Conservation (phyloP, 306 rosid species). For the Corylus avellana region DNA sequence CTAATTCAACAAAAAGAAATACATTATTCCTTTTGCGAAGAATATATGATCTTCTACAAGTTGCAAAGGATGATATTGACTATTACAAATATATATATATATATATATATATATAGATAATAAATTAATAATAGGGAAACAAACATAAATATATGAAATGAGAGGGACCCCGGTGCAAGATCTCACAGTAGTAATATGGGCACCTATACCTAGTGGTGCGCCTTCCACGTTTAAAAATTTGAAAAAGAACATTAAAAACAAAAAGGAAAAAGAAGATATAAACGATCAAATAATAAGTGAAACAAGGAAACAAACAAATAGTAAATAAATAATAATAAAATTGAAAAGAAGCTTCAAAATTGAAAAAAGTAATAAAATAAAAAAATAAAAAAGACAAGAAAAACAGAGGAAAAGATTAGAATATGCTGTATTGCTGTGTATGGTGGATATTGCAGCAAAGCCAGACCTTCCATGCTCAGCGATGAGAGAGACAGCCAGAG, state of each 20-base stretch:
- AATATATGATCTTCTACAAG: background rate
- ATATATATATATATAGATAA: too few relatives aligned
- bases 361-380: too few relatives aligned
- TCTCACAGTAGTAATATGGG: constrained; percentile 32
- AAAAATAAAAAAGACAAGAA: background rate
- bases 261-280: too few relatives aligned
- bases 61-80: constrained; percentile 1
- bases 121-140: background rate
- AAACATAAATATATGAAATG: constrained; percentile 25
- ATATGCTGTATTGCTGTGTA: constrained; percentile 37
- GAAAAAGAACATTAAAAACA: background rate
- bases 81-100: too few relatives aligned
- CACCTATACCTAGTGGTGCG: constrained; percentile 30
- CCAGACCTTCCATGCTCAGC: constrained; percentile 45
- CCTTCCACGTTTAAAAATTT: constrained; percentile 6
- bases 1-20: background rate
- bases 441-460: constrained; percentile 48
- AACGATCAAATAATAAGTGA: background rate
- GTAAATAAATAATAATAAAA: background rate
- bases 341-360: constrained; percentile 11
- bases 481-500: constrained; percentile 42
- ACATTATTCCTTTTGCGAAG: background rate
- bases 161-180: constrained; percentile 29
- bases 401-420: constrained; percentile 11
- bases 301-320: background rate